Percentiles rank a stretch among this genome's conserved stretches.
phyloP scores from a whole-genome alignment of 805 yeast species.

The Scheffersomyces stipitis region DNA sequence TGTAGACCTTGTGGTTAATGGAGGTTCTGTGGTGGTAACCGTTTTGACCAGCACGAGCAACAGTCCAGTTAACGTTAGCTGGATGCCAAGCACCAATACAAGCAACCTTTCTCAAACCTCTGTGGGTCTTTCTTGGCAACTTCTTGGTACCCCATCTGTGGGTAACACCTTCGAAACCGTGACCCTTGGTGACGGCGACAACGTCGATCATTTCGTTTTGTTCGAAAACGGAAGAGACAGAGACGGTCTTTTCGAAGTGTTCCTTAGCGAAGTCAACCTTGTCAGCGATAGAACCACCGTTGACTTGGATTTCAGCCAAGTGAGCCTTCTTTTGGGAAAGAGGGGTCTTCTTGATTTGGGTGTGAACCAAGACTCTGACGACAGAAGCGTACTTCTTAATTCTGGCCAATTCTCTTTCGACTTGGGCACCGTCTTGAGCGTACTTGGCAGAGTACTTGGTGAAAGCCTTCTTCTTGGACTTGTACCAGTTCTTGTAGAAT shows the following conservation, averaged over 20 bases:
- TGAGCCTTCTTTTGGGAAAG: slow-evolving; percentile 99
- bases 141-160: slow-evolving; percentile 99
- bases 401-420: slow-evolving; percentile 97
- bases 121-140: slow-evolving; percentile 99
- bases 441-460: slow-evolving; percentile 99
- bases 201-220: slow-evolving; percentile 98
- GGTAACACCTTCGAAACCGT: slow-evolving; percentile 99
- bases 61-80: slow-evolving; percentile 98
- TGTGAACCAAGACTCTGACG: slow-evolving; percentile 99
- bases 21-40: slow-evolving; percentile 99
- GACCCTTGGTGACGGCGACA: slow-evolving; percentile 99
- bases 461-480: slow-evolving; percentile 99
- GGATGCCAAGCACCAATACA: slow-evolving; percentile 99
- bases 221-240: slow-evolving; percentile 95
- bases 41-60: slow-evolving; percentile 99
- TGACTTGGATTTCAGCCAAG: slow-evolving; percentile 98
- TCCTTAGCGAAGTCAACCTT: slow-evolving; percentile 98
- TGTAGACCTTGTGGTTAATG: slow-evolving; percentile 99
- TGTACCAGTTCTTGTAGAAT: slow-evolving; percentile 99
- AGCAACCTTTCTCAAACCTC: slow-evolving; percentile 99
- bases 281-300: slow-evolving; percentile 98
- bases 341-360: slow-evolving; percentile 99
- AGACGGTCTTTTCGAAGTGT: slow-evolving; percentile 98
- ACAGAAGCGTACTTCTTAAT: slow-evolving; percentile 97
- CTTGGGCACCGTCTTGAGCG: slow-evolving; percentile 83